A percentile compares a stretch with the other conserved stretches of the same genome.
Conservation (phyloP, 768 basidiomycete genomes). For the Guyanaporus albipodus region DNA sequence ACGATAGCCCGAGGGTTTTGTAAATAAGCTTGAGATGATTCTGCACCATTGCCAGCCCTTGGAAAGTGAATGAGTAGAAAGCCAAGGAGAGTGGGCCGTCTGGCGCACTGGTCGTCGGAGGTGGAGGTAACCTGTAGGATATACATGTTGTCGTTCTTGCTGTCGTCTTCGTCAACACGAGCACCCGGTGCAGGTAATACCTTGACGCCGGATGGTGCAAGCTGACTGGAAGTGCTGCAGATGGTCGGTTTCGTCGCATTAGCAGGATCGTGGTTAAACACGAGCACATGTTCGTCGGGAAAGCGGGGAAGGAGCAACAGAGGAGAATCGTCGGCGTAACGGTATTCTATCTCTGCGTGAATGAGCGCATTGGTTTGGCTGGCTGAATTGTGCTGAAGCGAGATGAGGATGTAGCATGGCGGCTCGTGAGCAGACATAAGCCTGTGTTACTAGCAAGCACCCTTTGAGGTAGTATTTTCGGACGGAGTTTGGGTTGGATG, state of each 20-base stretch:
- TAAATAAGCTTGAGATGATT: conserved; percentile 26
- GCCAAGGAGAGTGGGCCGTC: not conserved
- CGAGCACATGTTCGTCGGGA: conserved; percentile 65
- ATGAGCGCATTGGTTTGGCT: conserved; percentile 37
- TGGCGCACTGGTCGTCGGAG: conserved; percentile 42
- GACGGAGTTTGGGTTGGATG: conserved; percentile 11
- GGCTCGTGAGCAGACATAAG: conserved; percentile 26
- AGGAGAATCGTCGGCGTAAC: conserved; percentile 76
- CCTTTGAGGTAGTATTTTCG: too few relatives aligned
- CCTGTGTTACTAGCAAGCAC: too few relatives aligned
- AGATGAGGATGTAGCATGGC: conserved; percentile 67
- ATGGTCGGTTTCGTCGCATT: conserved; percentile 39
- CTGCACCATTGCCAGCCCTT: conserved; percentile 14
- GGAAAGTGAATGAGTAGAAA: conserved; percentile 1
- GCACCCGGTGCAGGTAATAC: conserved; percentile 73
- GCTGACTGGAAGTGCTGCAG: conserved; percentile 46
- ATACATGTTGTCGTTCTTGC: conserved; percentile 67
- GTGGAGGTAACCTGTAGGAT: conserved; percentile 61
- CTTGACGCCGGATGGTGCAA: conserved; percentile 55
- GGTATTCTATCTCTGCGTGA: conserved; percentile 76
- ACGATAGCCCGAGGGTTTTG: conserved; percentile 49
- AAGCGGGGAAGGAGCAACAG: conserved; percentile 57
- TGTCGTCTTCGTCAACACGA: conserved; percentile 44
- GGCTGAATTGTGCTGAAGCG: conserved; percentile 35
- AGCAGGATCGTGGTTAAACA: conserved; percentile 65